A percentile compares a stretch with the other conserved stretches of the same genome.
Evolutionary conservation across 78 protist genomes (phyloP).

Genomic region (Pigoraptor vietnamica): DNA sequence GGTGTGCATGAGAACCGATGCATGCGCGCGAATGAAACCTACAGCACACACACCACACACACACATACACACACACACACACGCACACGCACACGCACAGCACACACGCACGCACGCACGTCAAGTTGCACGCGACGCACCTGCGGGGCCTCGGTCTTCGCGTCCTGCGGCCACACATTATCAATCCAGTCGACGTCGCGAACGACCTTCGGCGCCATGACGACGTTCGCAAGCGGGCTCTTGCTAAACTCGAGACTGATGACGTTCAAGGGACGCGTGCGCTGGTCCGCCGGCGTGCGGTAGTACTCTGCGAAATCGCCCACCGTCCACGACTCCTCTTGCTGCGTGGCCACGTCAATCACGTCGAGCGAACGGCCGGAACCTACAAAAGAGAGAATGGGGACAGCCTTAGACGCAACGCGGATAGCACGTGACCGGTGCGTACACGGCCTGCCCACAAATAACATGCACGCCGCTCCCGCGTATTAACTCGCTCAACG

Average conservation of each 20-base stretch:
- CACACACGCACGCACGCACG: not conserved
- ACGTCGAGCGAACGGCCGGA: not conserved
- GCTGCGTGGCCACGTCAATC: slow-evolving; percentile 30
- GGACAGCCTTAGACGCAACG: too few species aligned
- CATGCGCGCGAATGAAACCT: not conserved
- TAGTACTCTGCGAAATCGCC: slow-evolving; percentile 9
- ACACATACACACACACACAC: not conserved
- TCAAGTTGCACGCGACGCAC: not conserved
- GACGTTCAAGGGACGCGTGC: not conserved
- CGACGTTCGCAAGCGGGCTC: not conserved
- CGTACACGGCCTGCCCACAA: too few species aligned
- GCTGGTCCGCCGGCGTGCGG: slow-evolving; percentile 2
- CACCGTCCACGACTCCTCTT: not conserved
- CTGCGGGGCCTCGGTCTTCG: not conserved
- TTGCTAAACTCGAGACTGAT: slow-evolving; percentile 14
- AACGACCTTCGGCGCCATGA: slow-evolving; percentile 12
- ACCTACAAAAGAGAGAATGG: not conserved
- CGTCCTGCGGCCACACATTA: not conserved
- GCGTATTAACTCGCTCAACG: not conserved
- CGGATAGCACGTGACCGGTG: too few species aligned
- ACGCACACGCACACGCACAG: not conserved
- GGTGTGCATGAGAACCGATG: too few species aligned
- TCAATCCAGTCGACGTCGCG: slow-evolving; percentile 28
- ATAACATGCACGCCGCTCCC: not conserved
- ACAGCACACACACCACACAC: not conserved